phyloP scores from a whole-genome alignment of 257 asterid species.

The Fraxinus quadrangulata region DNA sequence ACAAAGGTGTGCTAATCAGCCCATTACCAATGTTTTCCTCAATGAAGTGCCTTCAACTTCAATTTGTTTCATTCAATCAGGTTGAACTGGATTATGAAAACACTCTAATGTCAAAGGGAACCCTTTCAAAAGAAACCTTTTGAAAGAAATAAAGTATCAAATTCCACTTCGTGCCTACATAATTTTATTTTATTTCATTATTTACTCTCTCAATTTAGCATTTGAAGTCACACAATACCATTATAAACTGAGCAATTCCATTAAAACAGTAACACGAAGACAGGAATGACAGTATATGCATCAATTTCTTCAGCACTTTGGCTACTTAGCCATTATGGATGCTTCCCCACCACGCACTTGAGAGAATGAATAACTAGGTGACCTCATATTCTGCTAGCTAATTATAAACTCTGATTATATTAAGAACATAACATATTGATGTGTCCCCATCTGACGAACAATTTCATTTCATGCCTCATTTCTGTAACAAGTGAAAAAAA shows the following conservation, averaged over 20 bases:
- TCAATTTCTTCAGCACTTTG: slow-evolving; percentile 7
- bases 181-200: too few relatives aligned
- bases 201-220: not conserved
- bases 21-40: not conserved
- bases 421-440: not conserved
- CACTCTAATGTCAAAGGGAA: not conserved
- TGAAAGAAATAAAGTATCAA: not conserved
- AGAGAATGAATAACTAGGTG: not conserved
- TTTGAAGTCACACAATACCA: not conserved
- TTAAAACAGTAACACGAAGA: not conserved
- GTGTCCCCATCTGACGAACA: slow-evolving; percentile 8
- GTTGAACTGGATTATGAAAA: not conserved
- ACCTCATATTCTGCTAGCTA: slow-evolving; percentile 4
- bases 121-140: too few relatives aligned
- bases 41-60: not conserved
- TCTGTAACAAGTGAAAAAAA: not conserved
- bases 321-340: not conserved
- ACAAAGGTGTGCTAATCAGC: not conserved
- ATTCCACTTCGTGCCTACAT: not conserved
- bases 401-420: not conserved
- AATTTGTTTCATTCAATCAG: not conserved
- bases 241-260: not conserved
- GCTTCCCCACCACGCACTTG: not conserved
- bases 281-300: slow-evolving; percentile 2
- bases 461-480: slow-evolving; percentile 8